Evolutionary conservation across 768 basidiomycete genomes (phyloP).

Genomic region (Boletus rufocinnamomeus): DNA sequence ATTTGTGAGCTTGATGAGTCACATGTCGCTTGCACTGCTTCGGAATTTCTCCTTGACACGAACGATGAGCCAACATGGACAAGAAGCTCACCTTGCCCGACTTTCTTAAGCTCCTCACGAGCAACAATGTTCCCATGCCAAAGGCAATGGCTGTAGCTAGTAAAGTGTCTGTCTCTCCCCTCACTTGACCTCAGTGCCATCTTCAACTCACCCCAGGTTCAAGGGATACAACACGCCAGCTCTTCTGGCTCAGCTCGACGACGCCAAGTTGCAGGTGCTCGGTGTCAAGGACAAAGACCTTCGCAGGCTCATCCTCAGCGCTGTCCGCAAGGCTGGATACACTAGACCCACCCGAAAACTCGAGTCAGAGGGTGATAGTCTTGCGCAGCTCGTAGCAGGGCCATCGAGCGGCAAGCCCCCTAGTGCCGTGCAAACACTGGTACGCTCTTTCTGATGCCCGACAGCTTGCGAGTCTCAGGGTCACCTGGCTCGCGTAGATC

Average conservation of each 20-base stretch:
- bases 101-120: constrained; percentile 68
- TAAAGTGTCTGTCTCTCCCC: constrained; percentile 55
- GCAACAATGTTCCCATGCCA: constrained; percentile 53
- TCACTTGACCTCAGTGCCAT: neutral
- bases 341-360: constrained; percentile 22
- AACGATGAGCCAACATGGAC: constrained; percentile 15
- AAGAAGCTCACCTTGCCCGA: constrained; percentile 60
- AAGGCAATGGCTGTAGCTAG: constrained; percentile 71
- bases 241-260: constrained; percentile 57
- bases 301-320: constrained; percentile 57
- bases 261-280: constrained; percentile 54
- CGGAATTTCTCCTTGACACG: neutral
- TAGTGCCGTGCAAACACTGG: constrained; percentile 33
- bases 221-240: constrained; percentile 66
- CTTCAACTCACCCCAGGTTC: constrained; percentile 51
- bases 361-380: constrained; percentile 17
- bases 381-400: constrained; percentile 1
- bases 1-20: neutral
- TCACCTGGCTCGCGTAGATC: constrained; percentile 32
- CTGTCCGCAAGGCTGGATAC: constrained; percentile 68
- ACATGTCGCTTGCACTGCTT: neutral
- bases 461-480: neutral
- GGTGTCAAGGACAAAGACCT: constrained; percentile 68
- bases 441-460: constrained; percentile 22
- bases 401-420: constrained; percentile 15